Base-by-base conservation (phyloP, 345 rosid species). In the Microthlaspi erraticum region DNA sequence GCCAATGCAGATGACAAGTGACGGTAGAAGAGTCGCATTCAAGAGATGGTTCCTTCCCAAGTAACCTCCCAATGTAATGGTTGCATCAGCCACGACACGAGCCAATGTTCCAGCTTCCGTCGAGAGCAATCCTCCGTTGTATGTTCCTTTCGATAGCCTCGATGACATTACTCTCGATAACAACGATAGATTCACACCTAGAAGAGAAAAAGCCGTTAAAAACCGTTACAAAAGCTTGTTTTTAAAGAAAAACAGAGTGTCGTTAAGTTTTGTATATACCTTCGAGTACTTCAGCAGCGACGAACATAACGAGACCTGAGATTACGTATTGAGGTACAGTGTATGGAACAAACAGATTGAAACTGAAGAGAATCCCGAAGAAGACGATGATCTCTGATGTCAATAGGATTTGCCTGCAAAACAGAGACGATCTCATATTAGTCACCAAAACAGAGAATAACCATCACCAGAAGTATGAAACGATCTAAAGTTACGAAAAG, bases 61-160 rank as follows among this genome's bases (percentile, higher is more conserved):
- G 81, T 76, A 92, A 9, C 99, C 99, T 12, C 92, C 98, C 72
- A 95, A 42, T 1, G 99, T 95, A 44, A 95, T 95, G 10, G 97
- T 95, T 36, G 39, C 96, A 69, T 95, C 98, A 3, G 99, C 98
- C 32, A 95, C 84, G 6, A 92, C 98, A n/a, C 99, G 82, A 52
- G 99, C 99, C 43, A 92, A 77, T 0, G 98, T 95, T 37, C 99
- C 98, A 1, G 99, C 98, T 82, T 95, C 98, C 4, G 98, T 95
- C 0, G 98, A 95, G 1, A 95, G 85, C 39, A 95, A 73, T 14
- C 99, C 99, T 0, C 98, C 98, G 36, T 95, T 95, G 86, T 86
- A 95, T 16, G 99, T 95, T 78, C 99, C 98, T 1, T 89, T 86
- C 0, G 99, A 87, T 41, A 92, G 92, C 80, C 99, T 83, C 16